Evolutionary conservation across 176 grass and related monocot species (phyloP).

Genomic region (Oryza australiensis): DNA sequence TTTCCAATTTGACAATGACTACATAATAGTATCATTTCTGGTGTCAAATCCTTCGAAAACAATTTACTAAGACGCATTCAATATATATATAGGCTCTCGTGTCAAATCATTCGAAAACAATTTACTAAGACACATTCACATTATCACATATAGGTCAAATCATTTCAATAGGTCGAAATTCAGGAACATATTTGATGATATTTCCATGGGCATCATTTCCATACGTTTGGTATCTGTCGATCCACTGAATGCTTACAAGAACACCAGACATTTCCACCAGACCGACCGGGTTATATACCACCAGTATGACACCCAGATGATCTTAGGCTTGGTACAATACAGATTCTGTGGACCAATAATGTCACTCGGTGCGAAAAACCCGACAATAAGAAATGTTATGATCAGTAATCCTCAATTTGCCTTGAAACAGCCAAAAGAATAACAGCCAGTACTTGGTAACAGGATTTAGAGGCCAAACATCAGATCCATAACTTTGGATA

Average conservation of each 20-base stretch:
- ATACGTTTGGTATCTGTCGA: background rate
- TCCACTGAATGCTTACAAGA: background rate
- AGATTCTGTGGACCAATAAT: background rate
- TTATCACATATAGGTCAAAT: background rate
- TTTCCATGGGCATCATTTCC: background rate
- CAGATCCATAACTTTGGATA: constrained; percentile 86
- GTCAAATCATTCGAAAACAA: background rate
- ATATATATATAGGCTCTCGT: background rate
- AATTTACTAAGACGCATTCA: background rate
- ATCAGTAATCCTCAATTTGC: background rate
- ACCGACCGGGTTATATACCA: background rate
- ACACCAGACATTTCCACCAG: background rate
- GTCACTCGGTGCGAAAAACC: background rate
- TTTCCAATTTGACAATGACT: background rate
- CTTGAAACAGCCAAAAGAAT: background rate
- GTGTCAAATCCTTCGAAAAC: background rate
- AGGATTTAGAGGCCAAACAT: constrained; percentile 76
- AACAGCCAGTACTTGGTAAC: background rate
- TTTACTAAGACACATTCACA: background rate
- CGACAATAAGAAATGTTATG: background rate
- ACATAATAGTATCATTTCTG: background rate
- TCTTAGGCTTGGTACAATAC: background rate
- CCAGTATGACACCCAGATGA: background rate
- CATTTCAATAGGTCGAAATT: background rate
- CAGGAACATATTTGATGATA: background rate